Percentiles rank a stretch among this genome's conserved stretches.
Conservation (phyloP, 805 yeast species). For the Wickerhamomyces hampshirensis region DNA sequence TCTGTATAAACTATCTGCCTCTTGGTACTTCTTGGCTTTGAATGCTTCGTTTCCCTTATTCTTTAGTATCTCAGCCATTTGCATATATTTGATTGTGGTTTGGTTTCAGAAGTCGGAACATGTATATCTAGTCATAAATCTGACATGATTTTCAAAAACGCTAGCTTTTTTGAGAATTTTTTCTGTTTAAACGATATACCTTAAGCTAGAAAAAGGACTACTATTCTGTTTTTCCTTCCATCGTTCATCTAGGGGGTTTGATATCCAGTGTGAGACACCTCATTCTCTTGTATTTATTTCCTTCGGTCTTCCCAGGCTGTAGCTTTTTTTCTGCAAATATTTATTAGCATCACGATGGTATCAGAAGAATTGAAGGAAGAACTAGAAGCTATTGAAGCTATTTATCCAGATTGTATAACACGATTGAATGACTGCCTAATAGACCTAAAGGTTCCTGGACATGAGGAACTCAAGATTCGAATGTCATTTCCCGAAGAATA, state of each 20-base stretch:
- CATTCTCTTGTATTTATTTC: background rate
- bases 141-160: background rate
- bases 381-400: constrained; percentile 78
- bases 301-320: too few species aligned
- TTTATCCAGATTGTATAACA: constrained; percentile 63
- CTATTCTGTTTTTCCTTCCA: too few species aligned
- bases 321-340: background rate
- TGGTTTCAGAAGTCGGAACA: background rate
- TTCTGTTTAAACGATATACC: too few species aligned
- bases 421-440: constrained; percentile 31
- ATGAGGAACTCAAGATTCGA: constrained; percentile 55
- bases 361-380: constrained; percentile 63
- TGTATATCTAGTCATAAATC: background rate
- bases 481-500: constrained; percentile 68
- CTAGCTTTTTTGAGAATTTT: too few species aligned
- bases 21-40: constrained; percentile 35
- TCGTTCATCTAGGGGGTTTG: too few species aligned
- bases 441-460: constrained; percentile 55
- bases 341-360: constrained; percentile 7
- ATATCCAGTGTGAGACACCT: too few species aligned
- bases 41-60: constrained; percentile 51
- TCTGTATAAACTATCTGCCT: constrained; percentile 51
- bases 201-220: too few species aligned
- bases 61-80: constrained; percentile 28
- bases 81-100: background rate